phyloP scores from a whole-genome alignment of 441 rosid species.

The Populus hybrid region DNA sequence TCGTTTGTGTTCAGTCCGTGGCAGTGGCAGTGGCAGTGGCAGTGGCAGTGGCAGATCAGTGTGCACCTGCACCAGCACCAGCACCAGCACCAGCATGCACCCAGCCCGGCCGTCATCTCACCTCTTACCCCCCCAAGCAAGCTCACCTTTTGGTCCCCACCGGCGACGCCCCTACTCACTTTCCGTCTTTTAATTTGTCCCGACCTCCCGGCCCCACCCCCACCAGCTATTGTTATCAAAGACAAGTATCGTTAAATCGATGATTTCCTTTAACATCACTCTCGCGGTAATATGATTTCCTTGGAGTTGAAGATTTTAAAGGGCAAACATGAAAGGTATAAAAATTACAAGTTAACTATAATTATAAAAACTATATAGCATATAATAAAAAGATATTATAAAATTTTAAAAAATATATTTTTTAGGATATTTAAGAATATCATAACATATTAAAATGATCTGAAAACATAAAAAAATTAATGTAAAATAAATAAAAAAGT shows the following conservation, averaged over 20 bases:
- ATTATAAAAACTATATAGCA: too few species aligned
- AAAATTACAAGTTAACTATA: too few species aligned
- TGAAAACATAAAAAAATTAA: too few species aligned
- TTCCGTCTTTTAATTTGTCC: not conserved
- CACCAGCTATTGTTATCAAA: not conserved
- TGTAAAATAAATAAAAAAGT: too few species aligned
- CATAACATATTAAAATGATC: too few species aligned
- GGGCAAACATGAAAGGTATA: not conserved
- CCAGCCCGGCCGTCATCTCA: not conserved
- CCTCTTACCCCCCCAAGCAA: not conserved
- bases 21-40: not conserved
- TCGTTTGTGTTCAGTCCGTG: conserved; percentile 19
- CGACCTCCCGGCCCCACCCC: not conserved
- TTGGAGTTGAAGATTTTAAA: not conserved
- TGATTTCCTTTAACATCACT: not conserved
- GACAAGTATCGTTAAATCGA: not conserved
- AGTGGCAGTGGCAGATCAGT: not conserved
- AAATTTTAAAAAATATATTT: too few species aligned
- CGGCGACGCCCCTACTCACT: not conserved
- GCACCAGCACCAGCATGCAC: too few species aligned
- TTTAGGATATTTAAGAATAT: too few species aligned
- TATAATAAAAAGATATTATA: too few species aligned
- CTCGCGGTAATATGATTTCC: not conserved
- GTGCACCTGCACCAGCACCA: conserved; percentile 1
- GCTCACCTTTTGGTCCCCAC: too few species aligned